Conservation (phyloP, 2,329 filamentous ascomycete species). For the Taxawa tesnikishii region DNA sequence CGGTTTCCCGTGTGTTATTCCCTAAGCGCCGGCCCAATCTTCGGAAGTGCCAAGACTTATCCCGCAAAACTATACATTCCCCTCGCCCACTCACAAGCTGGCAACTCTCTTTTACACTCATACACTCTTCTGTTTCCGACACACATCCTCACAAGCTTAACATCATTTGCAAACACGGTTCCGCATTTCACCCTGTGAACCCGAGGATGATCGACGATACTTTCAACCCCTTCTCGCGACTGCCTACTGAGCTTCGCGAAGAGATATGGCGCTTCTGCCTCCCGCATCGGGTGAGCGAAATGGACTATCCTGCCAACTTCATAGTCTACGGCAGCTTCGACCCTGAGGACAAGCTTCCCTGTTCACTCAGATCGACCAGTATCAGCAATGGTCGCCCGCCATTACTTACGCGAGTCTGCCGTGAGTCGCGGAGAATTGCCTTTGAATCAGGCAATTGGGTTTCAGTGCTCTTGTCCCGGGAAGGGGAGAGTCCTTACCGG, state of each 20-base stretch:
- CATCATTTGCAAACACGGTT: not conserved
- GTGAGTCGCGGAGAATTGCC: conserved; percentile 7
- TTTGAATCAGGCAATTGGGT: conserved; percentile 2
- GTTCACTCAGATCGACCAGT: conserved; percentile 3
- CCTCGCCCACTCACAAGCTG: conserved; percentile 2
- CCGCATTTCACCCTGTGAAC: not conserved
- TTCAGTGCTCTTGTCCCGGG: not conserved
- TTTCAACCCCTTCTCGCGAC: conserved; percentile 7
- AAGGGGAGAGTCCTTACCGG: not conserved
- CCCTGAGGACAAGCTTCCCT: conserved; percentile 1
- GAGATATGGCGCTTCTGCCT: conserved; percentile 9
- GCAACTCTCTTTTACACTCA: conserved; percentile 3
- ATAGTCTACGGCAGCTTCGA: conserved; percentile 1
- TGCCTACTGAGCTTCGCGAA: conserved; percentile 8
- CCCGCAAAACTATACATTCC: conserved; percentile 3
- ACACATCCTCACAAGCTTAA: conserved; percentile 2
- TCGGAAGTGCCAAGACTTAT: conserved; percentile 3
- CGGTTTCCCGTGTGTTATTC: too few relatives aligned
- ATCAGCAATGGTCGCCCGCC: conserved; percentile 5
- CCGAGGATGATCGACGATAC: conserved; percentile 2
- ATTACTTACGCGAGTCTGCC: conserved; percentile 6
- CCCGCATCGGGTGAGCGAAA: conserved; percentile 7
- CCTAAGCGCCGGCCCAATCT: conserved; percentile 1
- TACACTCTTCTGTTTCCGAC: conserved; percentile 2
- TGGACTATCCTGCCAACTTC: conserved; percentile 3